Percentiles rank a stretch among this genome's conserved stretches.
Conservation (phyloP, 164 flowering plant genomes). For the Tetrastigma voinierianum region DNA sequence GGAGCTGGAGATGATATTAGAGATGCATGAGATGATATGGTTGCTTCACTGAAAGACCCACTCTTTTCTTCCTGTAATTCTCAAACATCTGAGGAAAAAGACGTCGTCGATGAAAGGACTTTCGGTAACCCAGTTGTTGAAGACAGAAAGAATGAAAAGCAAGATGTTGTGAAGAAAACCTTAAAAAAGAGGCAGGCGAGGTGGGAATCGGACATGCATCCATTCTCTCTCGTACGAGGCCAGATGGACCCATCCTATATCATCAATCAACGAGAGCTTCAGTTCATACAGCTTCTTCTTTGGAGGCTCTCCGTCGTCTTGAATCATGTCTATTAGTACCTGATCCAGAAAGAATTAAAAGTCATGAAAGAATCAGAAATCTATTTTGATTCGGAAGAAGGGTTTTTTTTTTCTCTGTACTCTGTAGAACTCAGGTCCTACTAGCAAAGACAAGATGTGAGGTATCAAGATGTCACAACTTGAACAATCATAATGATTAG, state of each 20-base stretch:
- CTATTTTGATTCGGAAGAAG: background rate
- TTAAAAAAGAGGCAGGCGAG: conserved; percentile 65
- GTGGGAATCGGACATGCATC: conserved; percentile 81
- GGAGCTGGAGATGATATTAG: no score
- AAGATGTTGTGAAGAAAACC: background rate
- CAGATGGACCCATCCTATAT: conserved; percentile 74
- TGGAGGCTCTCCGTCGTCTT: conserved; percentile 71
- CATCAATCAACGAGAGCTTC: conserved; percentile 68
- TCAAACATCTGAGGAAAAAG: no score
- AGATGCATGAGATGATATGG: no score
- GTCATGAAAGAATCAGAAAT: background rate
- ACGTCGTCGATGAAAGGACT: no score
- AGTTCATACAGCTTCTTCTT: conserved; percentile 81
- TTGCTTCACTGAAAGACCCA: no score
- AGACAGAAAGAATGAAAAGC: background rate
- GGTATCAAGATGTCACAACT: no score
- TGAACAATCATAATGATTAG: no score
- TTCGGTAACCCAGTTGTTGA: background rate
- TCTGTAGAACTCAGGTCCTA: background rate
- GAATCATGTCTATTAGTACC: conserved; percentile 73
- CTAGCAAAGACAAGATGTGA: background rate
- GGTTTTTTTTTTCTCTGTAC: no score
- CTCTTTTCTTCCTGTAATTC: no score
- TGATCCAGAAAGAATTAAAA: conserved; percentile 27
- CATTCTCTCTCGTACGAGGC: conserved; percentile 64